Evolutionary conservation across 768 basidiomycete species (phyloP), one percentile per base, ranked within the genome.

Genomic region (Hemileccinum impolitum): DNA sequence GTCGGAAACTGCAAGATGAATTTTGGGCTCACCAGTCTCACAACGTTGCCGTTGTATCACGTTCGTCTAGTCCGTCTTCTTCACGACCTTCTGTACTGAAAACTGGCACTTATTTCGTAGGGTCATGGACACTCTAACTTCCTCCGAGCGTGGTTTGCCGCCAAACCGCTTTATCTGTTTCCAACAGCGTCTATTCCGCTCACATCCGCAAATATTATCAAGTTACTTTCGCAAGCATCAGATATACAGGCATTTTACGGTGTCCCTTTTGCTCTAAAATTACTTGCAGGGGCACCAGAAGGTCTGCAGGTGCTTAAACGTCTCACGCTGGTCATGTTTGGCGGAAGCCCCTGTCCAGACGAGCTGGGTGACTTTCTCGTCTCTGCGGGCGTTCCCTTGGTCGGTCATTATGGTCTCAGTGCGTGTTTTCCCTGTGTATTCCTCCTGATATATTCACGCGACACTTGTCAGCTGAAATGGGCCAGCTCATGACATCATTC

Each of bases 361-460:
- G 78, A 80, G 39, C 62, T 82, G 1, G 80, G 81, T 1, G 74
- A 79, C 47, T 66, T 74, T 34, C 69, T 81, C 13, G 72, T 73
- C 3, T 67, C 66, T 0, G 66, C 71, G 26, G 81, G 80, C 1
- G 74, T 82, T 3, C 75, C 72, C 19, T 65, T 82, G 11, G 68
- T 77, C 12, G 71, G 75, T 10, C 66, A 70, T 41, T 79, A 76
- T 57, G 80, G 80, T 64, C 70, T 35, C 71, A 76, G 31, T 78
- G 74, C 52, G 70, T 67, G 25, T 4, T 23, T 39, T 40, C 7
- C 36, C 13, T n/a, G 8, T 14, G 25, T 31, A n/a, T 42, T 2
- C 19, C 25, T 9, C 23, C 17, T 21, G 19, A 0, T 34, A 13
- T 4, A 19, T 14, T 54, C 13, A 51, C 26, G 8, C 2, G 2